phyloP scores from a whole-genome alignment of 2,329 filamentous ascomycete genomes.

The Stagonosporopsis tanaceti region DNA sequence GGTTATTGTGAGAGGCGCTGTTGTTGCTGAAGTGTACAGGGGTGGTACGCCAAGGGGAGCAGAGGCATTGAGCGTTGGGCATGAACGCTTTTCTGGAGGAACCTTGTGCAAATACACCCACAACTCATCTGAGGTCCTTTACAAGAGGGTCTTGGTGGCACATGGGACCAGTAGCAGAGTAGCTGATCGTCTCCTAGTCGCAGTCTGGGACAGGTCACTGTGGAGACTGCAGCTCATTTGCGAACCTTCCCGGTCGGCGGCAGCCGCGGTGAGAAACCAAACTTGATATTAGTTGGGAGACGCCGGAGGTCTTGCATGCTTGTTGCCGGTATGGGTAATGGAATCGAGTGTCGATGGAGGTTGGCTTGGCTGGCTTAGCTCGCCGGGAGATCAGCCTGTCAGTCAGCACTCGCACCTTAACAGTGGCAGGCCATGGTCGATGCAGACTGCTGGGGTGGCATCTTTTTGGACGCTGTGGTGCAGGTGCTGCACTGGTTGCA shows the following conservation, averaged over 20 bases:
- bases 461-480: background rate
- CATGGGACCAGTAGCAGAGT: background rate
- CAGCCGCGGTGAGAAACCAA: conserved; percentile 9
- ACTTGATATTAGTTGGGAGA: background rate
- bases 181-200: background rate
- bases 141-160: background rate
- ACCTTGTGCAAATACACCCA: background rate
- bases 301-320: background rate
- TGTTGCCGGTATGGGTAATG: background rate
- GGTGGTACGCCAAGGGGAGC: background rate
- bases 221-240: conserved; percentile 16
- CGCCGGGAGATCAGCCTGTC: background rate
- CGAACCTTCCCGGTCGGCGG: conserved; percentile 1
- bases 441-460: background rate
- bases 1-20: background rate
- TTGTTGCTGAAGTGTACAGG: background rate
- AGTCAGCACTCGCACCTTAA: background rate
- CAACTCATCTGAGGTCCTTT: background rate
- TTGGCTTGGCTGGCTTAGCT: background rate
- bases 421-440: background rate
- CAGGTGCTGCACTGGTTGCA: background rate
- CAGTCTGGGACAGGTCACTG: background rate
- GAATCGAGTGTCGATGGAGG: background rate
- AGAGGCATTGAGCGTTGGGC: background rate
- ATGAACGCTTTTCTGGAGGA: background rate